phyloP scores from a whole-genome alignment of 2,329 filamentous ascomycete species.

The Hypoxylon sp. region DNA sequence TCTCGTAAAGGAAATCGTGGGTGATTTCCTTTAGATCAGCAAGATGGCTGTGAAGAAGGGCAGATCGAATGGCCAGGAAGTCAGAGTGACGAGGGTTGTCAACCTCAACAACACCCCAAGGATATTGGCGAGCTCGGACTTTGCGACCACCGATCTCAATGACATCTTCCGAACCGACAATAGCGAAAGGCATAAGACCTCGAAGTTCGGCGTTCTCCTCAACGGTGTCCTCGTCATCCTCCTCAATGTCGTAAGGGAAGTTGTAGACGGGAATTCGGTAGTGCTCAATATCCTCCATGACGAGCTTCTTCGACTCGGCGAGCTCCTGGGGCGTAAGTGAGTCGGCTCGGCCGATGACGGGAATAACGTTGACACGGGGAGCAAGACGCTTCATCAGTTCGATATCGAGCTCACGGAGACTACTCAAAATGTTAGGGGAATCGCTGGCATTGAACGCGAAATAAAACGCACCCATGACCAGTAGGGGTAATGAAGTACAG shows the following conservation, averaged over 20 bases:
- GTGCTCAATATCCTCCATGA: conserved; percentile 99
- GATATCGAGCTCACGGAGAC: conserved; percentile 98
- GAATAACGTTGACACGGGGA: conserved; percentile 98
- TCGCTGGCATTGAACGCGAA: neutral
- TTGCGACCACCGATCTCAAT: conserved; percentile 94
- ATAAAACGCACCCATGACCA: conserved; percentile 83
- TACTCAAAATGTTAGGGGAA: conserved; percentile 57
- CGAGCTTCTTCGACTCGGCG: conserved; percentile 98
- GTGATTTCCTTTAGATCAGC: conserved; percentile 99
- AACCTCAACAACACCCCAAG: conserved; percentile 98
- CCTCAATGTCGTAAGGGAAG: conserved; percentile 99
- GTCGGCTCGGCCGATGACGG: conserved; percentile 98
- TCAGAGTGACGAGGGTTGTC: conserved; percentile 99
- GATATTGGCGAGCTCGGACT: conserved; percentile 96
- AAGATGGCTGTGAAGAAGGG: conserved; percentile 96
- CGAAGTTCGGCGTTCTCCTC: conserved; percentile 98
- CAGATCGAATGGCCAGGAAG: conserved; percentile 96
- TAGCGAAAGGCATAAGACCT: conserved; percentile 98
- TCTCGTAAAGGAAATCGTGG: conserved; percentile 99
- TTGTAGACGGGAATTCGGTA: conserved; percentile 99
- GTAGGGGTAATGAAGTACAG: conserved; percentile 99
- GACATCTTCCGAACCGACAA: conserved; percentile 96
- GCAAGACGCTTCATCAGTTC: conserved; percentile 99
- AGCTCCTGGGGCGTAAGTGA: conserved; percentile 96
- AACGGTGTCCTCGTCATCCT: conserved; percentile 99